phyloP scores from a whole-genome alignment of 768 basidiomycete species.

The Suillus subluteus region DNA sequence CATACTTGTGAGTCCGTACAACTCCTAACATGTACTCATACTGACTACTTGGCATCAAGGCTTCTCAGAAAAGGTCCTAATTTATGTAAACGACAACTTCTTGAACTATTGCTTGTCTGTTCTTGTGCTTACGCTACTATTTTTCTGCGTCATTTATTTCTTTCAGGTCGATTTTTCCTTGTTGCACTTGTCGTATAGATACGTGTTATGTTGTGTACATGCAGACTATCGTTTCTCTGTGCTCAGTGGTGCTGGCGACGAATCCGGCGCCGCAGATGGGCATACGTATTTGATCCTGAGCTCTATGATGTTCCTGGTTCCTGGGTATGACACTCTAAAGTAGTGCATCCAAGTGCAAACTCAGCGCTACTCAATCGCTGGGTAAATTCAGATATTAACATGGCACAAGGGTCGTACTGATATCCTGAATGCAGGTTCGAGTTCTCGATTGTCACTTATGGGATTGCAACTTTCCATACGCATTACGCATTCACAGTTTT shows the following conservation, averaged over 20 bases:
- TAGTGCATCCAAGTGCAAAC: slow-evolving; percentile 2
- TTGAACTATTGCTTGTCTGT: slow-evolving; percentile 6
- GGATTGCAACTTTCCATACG: neutral
- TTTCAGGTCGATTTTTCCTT: slow-evolving; percentile 5
- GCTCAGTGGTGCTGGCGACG: neutral
- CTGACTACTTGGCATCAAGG: slow-evolving; percentile 18
- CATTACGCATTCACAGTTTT: neutral
- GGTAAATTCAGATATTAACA: slow-evolving; percentile 1
- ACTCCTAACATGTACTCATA: neutral
- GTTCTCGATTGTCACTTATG: neutral
- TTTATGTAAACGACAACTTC: neutral
- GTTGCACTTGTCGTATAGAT: slow-evolving; percentile 10
- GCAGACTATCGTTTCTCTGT: slow-evolving; percentile 1
- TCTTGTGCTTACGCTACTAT: slow-evolving; percentile 3
- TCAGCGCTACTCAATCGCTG: neutral
- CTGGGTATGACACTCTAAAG: slow-evolving; percentile 5
- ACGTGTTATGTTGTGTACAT: slow-evolving; percentile 9
- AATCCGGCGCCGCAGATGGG: neutral
- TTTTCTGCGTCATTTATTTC: slow-evolving; percentile 8
- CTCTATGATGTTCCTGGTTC: slow-evolving; percentile 1
- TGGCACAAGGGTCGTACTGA: neutral
- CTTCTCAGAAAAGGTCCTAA: slow-evolving; percentile 34
- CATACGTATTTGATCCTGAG: slow-evolving; percentile 2
- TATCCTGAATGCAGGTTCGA: neutral
- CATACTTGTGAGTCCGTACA: slow-evolving; percentile 55